Percentiles rank a stretch among this genome's conserved stretches.
phyloP scores from a whole-genome alignment of 495 filamentous ascomycete species.

The Neurospora sp. region DNA sequence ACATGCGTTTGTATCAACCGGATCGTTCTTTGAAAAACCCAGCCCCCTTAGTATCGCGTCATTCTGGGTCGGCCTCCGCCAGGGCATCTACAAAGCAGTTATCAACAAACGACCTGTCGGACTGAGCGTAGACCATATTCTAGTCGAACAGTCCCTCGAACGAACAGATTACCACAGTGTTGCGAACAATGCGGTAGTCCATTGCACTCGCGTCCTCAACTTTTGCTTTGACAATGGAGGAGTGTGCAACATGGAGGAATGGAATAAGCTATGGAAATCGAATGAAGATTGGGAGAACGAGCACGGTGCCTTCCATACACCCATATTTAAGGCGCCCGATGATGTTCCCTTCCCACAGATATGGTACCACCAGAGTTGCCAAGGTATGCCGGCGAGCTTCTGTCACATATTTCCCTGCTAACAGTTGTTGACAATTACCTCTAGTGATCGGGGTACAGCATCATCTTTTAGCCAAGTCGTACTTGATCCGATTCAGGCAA shows the following conservation, averaged over 20 bases:
- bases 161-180: conserved; percentile 37
- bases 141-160: conserved; percentile 34
- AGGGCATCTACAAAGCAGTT: conserved; percentile 47
- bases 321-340: conserved; percentile 23
- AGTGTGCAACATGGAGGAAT: conserved; percentile 10
- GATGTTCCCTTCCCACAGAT: conserved; percentile 32
- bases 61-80: conserved; percentile 48
- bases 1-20: conserved; percentile 30
- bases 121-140: conserved; percentile 28
- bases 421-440: background rate
- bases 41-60: conserved; percentile 38
- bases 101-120: conserved; percentile 37
- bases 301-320: conserved; percentile 27
- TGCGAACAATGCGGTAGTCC: conserved; percentile 44
- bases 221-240: conserved; percentile 32
- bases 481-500: conserved; percentile 18
- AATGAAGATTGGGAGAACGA: conserved; percentile 24
- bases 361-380: conserved; percentile 38
- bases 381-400: conserved; percentile 24
- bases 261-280: conserved; percentile 25
- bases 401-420: background rate
- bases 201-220: conserved; percentile 43
- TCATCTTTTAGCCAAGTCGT: conserved; percentile 44
- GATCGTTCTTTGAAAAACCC: conserved; percentile 16
- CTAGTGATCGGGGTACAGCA: conserved; percentile 43